These are phyloP conservation scores for Populus hybrid DNA, from an alignment of 441 rosid species.

Conservation along the genomic window DNA sequence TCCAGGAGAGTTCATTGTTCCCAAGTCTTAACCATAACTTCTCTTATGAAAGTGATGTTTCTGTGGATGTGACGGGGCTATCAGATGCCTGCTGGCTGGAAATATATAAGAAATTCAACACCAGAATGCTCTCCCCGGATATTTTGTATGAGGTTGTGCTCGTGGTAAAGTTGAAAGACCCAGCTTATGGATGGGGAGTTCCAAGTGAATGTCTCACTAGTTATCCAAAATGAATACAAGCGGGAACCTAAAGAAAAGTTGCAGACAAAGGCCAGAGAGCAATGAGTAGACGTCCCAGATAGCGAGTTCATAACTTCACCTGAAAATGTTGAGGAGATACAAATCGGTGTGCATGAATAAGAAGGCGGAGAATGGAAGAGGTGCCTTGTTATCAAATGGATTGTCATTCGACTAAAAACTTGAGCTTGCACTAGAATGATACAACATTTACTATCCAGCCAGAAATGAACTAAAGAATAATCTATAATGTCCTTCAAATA, in stretches of 20 bases:
- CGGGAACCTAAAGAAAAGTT: constrained; percentile 37
- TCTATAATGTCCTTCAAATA: neutral
- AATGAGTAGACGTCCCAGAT: constrained; percentile 53
- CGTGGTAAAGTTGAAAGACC: constrained; percentile 41
- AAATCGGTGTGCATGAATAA: constrained; percentile 46
- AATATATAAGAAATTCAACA: constrained; percentile 35
- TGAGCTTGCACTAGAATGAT: neutral
- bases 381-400: constrained; percentile 62
- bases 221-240: constrained; percentile 42
- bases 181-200: constrained; percentile 49
- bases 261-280: constrained; percentile 28
- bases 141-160: constrained; percentile 43
- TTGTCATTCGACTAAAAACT: constrained; percentile 43
- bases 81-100: constrained; percentile 69
- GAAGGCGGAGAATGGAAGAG: constrained; percentile 55
- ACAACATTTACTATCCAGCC: neutral
- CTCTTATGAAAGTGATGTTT: constrained; percentile 25
- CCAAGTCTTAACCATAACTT: neutral
- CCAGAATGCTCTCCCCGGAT: constrained; percentile 45
- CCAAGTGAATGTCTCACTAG: constrained; percentile 50
- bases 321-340: constrained; percentile 41
- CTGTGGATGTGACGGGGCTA: constrained; percentile 40
- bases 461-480: neutral
- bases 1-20: neutral
- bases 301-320: constrained; percentile 44